phyloP scores from a whole-genome alignment of 2,329 filamentous ascomycete genomes.

The Gaeumannomyces tritici region DNA sequence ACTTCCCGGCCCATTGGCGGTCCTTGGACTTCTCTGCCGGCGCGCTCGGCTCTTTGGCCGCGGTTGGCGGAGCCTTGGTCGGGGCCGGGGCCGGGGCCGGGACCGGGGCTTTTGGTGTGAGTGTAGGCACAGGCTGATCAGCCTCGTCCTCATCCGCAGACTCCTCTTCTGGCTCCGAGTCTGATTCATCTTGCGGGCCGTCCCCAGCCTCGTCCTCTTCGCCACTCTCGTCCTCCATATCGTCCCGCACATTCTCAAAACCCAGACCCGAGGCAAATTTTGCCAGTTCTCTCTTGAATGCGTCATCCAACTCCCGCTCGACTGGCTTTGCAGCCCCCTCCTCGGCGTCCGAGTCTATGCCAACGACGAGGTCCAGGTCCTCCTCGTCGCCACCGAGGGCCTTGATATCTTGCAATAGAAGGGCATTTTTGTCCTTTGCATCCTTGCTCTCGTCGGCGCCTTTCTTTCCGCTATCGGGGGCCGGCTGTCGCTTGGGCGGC shows the following conservation, averaged over 20 bases:
- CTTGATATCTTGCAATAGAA: slow-evolving; percentile 52
- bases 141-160: slow-evolving; percentile 17
- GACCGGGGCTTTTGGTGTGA: not conserved
- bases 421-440: slow-evolving; percentile 11
- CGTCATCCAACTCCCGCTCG: slow-evolving; percentile 15
- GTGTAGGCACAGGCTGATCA: not conserved
- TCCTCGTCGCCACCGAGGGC: slow-evolving; percentile 57
- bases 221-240: slow-evolving; percentile 26
- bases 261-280: slow-evolving; percentile 41
- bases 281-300: slow-evolving; percentile 37
- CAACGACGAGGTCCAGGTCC: slow-evolving; percentile 51
- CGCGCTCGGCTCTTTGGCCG: not conserved
- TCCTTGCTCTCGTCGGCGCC: slow-evolving; percentile 10
- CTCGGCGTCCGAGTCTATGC: slow-evolving; percentile 40
- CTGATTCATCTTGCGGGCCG: slow-evolving; percentile 8
- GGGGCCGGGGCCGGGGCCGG: too few species aligned
- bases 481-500: slow-evolving; percentile 18
- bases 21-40: slow-evolving; percentile 16
- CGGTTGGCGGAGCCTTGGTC: not conserved
- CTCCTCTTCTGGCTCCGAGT: slow-evolving; percentile 20
- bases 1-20: slow-evolving; percentile 16
- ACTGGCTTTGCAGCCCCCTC: slow-evolving; percentile 21
- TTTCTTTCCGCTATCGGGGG: slow-evolving; percentile 10
- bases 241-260: slow-evolving; percentile 31
- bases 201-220: slow-evolving; percentile 18